phyloP scores from a whole-genome alignment of 768 basidiomycete genomes.

The Trametes cingulata region DNA sequence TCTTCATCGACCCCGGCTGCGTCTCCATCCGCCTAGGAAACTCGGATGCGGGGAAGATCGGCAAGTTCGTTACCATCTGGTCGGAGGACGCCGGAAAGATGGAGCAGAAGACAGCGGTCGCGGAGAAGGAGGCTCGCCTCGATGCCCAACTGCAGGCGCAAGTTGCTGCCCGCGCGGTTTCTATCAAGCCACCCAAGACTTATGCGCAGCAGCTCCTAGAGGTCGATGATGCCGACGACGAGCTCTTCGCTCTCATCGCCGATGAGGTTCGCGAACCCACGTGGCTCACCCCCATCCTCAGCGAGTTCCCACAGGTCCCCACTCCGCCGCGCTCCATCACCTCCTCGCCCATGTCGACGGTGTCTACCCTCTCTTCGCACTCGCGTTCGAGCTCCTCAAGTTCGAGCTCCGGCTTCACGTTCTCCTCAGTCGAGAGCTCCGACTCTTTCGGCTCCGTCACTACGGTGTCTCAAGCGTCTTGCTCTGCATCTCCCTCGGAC shows the following conservation, averaged over 20 bases:
- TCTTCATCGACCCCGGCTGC: conserved; percentile 80
- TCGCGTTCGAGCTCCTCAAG: conserved; percentile 60
- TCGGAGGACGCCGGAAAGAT: conserved; percentile 46
- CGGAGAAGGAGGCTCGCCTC: conserved; percentile 21
- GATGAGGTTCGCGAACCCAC: conserved; percentile 68
- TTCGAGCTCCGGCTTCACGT: conserved; percentile 71
- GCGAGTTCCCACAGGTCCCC: conserved; percentile 53
- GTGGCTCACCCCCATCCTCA: conserved; percentile 66
- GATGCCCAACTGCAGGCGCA: conserved; percentile 26
- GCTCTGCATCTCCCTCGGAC: conserved; percentile 27
- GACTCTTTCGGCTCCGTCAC: conserved; percentile 43
- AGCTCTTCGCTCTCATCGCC: conserved; percentile 74
- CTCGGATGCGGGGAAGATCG: conserved; percentile 41
- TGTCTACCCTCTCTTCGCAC: conserved; percentile 57
- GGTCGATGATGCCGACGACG: conserved; percentile 69
- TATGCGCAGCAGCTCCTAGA: conserved; percentile 75
- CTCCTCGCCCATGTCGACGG: conserved; percentile 41
- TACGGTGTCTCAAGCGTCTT: conserved; percentile 44
- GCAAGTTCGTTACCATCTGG: conserved; percentile 66
- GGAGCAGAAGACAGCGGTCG: conserved; percentile 28
- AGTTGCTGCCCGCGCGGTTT: conserved; percentile 23
- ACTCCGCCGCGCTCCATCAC: conserved; percentile 35
- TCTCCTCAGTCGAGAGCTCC: conserved; percentile 58
- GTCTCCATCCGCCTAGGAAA: conserved; percentile 64
- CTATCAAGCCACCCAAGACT: conserved; percentile 48